Base-by-base conservation (phyloP, 495 filamentous ascomycete genomes). In the Podospora conica region DNA sequence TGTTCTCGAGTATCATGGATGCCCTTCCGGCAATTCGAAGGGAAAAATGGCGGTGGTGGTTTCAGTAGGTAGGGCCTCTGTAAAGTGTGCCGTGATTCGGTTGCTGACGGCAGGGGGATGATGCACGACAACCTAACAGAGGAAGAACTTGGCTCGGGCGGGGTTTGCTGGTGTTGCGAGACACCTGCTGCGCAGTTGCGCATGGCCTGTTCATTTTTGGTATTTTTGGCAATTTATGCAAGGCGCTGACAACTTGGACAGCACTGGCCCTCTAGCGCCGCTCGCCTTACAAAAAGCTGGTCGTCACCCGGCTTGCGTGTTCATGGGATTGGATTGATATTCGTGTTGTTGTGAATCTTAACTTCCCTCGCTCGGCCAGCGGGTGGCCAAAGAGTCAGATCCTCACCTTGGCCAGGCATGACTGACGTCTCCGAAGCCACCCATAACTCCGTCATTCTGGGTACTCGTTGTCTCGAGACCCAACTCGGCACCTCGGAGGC, bases 101-200 rank as follows among this genome's bases (percentile, higher is more conserved):
- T 40, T 60, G 58, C 31, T 18, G 3, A 11, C 18, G 23, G 12
- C 57, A 20, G 9, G 12, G 25, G 20, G 29, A 25, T 48, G 18
- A 31, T 40, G 33, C 33, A 18, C 33, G 18, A 40, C 33, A 40
- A 40, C 1, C 31, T n/a, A 15, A 15, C 10, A 5, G 31, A 15
- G 1, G 5, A 27, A 33, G 31, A 15, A 40, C 33, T 33, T 18
- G 33, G n/a, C 21, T 57, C 10, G 11, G n/a, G 22, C 9, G 22
- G 24, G 10, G 7, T 3, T 1, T 25, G 9, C 22, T 56, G 21
- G 21, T 22, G 22, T 27, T 20, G 61, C 24, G 61, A 63, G 40
- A 53, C 25, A 18, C 18, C 22, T 64, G 63, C 22, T 64, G 63
- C 63, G 63, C 63, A 64, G 54, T 11, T 64, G 63, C 63, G 63